These are phyloP conservation scores for Biscogniauxia marginata DNA, from an alignment of 2,329 filamentous ascomycete genomes.

Conservation along the genomic window DNA sequence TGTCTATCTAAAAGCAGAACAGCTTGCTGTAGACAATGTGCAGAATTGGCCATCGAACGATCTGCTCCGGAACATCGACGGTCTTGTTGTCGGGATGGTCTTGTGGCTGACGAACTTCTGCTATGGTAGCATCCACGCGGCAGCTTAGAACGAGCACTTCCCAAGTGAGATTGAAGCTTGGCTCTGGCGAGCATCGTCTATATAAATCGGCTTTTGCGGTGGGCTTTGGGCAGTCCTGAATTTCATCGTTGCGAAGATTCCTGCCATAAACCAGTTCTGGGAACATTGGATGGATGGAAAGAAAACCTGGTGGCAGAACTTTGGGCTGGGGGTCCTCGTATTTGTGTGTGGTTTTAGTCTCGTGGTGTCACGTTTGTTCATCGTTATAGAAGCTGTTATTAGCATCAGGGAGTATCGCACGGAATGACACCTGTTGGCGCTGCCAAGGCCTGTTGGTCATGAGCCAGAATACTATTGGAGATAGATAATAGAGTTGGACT, in stretches of 20 bases:
- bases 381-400: slow-evolving; percentile 25
- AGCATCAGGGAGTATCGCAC: too few relatives aligned
- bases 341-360: slow-evolving; percentile 6
- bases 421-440: too few relatives aligned
- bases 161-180: slow-evolving; percentile 20
- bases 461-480: too few relatives aligned
- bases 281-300: slow-evolving; percentile 7
- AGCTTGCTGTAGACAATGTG: slow-evolving; percentile 4
- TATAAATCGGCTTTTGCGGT: slow-evolving; percentile 18
- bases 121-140: slow-evolving; percentile 19
- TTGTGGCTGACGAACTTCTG: slow-evolving; percentile 5
- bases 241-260: slow-evolving; percentile 5
- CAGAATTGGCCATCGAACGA: slow-evolving; percentile 11
- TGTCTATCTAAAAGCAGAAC: slow-evolving; percentile 2
- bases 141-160: slow-evolving; percentile 29
- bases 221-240: slow-evolving; percentile 10
- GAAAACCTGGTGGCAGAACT: slow-evolving; percentile 12
- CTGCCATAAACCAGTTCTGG: slow-evolving; percentile 2
- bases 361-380: slow-evolving; percentile 17
- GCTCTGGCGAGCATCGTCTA: slow-evolving; percentile 21
- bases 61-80: slow-evolving; percentile 6
- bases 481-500: too few relatives aligned
- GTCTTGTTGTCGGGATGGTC: slow-evolving; percentile 7
- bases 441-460: too few relatives aligned
- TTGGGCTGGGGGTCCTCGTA: slow-evolving; percentile 1